These are phyloP conservation scores for Chrysophaeum taylorii DNA, from an alignment of 352 stramenopile genomes.

Conservation along the genomic window DNA sequence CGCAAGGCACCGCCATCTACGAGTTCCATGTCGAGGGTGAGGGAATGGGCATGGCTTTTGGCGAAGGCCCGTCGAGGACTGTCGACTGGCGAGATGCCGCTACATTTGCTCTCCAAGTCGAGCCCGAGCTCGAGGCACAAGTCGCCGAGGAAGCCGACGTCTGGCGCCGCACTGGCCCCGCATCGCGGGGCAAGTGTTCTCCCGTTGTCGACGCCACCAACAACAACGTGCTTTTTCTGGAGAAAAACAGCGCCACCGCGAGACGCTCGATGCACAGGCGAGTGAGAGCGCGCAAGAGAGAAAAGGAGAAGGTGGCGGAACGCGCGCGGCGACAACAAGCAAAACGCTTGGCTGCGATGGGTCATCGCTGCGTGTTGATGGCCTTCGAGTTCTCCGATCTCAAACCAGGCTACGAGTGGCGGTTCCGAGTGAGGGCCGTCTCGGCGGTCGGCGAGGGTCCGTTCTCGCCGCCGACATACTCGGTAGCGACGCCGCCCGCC, in stretches of 20 bases:
- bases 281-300: not conserved
- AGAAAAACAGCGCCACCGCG: not conserved
- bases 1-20: constrained; percentile 23
- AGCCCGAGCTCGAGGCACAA: not conserved
- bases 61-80: not conserved
- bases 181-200: not conserved
- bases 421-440: constrained; percentile 14
- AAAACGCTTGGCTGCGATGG: no score
- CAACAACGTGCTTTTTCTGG: not conserved
- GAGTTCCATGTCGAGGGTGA: constrained; percentile 16
- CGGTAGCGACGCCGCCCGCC: not conserved
- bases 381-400: not conserved
- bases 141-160: not conserved
- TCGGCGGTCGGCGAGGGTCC: constrained; percentile 19
- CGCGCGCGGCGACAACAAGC: no score
- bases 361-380: constrained; percentile 5
- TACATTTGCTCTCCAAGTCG: not conserved
- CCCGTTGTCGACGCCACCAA: not conserved
- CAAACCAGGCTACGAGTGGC: constrained; percentile 18
- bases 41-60: not conserved
- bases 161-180: not conserved
- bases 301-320: not conserved
- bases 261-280: not conserved
- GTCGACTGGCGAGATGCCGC: no score
- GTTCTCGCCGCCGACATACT: constrained; percentile 17